Evolutionary conservation across 768 basidiomycete genomes (phyloP).

Genomic region (Candolleomyces eurysporus): DNA sequence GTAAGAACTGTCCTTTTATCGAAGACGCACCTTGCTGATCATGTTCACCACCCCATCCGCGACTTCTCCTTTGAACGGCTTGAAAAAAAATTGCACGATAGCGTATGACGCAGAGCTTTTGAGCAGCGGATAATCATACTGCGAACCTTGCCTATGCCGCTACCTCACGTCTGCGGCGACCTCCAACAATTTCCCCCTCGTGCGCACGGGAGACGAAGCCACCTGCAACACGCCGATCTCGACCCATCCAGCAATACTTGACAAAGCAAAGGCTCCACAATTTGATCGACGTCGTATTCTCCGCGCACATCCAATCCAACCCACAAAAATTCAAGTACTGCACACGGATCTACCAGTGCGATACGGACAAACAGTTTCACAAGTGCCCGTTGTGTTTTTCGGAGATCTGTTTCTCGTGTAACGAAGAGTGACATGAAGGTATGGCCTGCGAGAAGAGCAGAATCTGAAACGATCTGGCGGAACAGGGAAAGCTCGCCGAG

Average conservation of each 20-base stretch:
- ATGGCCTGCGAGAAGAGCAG: slow-evolving; percentile 45
- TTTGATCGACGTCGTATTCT: slow-evolving; percentile 54
- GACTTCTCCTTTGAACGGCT: slow-evolving; percentile 99
- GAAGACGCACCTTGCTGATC: slow-evolving; percentile 79
- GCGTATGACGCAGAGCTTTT: slow-evolving; percentile 61
- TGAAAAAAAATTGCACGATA: slow-evolving; percentile 98
- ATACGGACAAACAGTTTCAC: slow-evolving; percentile 34
- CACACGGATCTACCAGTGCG: slow-evolving; percentile 64
- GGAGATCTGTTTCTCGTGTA: slow-evolving; percentile 47
- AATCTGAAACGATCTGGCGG: slow-evolving; percentile 31
- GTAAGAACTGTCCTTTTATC: neutral
- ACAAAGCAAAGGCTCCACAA: slow-evolving; percentile 46
- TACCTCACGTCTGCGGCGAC: slow-evolving; percentile 43
- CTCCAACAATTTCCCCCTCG: slow-evolving; percentile 53
- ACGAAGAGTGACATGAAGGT: slow-evolving; percentile 48
- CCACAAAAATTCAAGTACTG: slow-evolving; percentile 63
- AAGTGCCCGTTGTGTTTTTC: slow-evolving; percentile 71
- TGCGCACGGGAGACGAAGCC: slow-evolving; percentile 60
- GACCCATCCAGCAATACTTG: slow-evolving; percentile 52
- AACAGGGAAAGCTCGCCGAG: slow-evolving; percentile 42
- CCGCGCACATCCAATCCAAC: slow-evolving; percentile 51
- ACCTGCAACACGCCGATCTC: slow-evolving; percentile 54
- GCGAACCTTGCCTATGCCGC: slow-evolving; percentile 46
- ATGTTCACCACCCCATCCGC: slow-evolving; percentile 97
- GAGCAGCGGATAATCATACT: slow-evolving; percentile 49